A percentile compares a stretch with the other conserved stretches of the same genome.
Conservation (phyloP, 306 rosid genomes). For the Fagus crenata region DNA sequence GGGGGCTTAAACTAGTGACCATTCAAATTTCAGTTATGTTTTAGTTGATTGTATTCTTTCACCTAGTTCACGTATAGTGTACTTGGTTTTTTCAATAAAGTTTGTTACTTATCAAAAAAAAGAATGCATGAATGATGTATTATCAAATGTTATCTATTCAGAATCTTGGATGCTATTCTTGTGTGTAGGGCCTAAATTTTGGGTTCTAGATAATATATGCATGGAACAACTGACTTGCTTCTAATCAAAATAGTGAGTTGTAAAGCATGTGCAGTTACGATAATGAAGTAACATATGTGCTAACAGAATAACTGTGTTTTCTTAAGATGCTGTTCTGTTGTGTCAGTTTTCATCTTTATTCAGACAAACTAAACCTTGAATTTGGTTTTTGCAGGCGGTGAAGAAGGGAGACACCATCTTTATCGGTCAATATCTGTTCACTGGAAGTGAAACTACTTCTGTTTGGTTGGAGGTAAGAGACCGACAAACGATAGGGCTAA, state of each 20-base stretch:
- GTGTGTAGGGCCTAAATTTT: neutral
- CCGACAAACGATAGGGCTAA: conserved; percentile 11
- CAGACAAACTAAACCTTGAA: conserved; percentile 17
- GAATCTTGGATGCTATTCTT: neutral
- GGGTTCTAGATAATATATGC: neutral
- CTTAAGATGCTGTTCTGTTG: neutral
- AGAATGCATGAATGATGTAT: neutral
- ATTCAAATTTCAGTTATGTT: too few relatives aligned
- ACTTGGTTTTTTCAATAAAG: too few relatives aligned
- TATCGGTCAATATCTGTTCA: conserved; percentile 91
- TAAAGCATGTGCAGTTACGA: neutral
- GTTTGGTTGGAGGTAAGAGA: conserved; percentile 92
- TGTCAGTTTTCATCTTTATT: neutral
- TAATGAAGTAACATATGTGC: neutral
- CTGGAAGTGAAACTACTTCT: conserved; percentile 99
- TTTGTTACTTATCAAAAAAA: too few relatives aligned
- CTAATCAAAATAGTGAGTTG: neutral
- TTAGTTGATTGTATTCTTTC: too few relatives aligned
- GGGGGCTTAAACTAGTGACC: too few relatives aligned
- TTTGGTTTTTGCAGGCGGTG: conserved; percentile 61
- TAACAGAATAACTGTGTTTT: neutral
- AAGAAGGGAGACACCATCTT: conserved; percentile 94
- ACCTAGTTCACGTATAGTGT: too few relatives aligned
- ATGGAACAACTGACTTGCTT: neutral
- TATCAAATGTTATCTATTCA: neutral